Percentiles rank a stretch among this genome's conserved stretches.
Conservation (phyloP, 1,284 basidiomycete genomes). For the Mycosarcoma maydis region DNA sequence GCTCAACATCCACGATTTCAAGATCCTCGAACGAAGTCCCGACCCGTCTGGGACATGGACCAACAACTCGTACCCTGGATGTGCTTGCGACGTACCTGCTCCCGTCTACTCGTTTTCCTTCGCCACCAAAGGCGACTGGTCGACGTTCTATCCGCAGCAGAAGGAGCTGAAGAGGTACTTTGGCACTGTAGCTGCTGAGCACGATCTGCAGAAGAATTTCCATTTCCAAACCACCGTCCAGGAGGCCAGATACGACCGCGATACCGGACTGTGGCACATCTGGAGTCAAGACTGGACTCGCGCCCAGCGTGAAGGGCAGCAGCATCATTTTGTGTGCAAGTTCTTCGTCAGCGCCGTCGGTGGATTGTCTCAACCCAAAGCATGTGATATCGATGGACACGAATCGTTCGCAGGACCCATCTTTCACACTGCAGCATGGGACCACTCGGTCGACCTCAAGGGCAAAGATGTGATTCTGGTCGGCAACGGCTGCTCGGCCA, state of each 20-base stretch:
- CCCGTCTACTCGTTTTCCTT: constrained; percentile 65
- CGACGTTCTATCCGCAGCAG: constrained; percentile 54
- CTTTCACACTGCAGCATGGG: constrained; percentile 68
- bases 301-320: constrained; percentile 1
- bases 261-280: constrained; percentile 62
- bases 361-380: constrained; percentile 61
- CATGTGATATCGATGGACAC: constrained; percentile 56
- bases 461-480: constrained; percentile 66
- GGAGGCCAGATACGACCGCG: constrained; percentile 55
- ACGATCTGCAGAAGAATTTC: constrained; percentile 49
- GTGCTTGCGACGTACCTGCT: constrained; percentile 62
- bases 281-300: constrained; percentile 38
- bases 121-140: constrained; percentile 62
- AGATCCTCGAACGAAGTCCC: constrained; percentile 46
- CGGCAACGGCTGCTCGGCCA: constrained; percentile 64
- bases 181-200: constrained; percentile 51
- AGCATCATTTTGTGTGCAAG: constrained; percentile 61
- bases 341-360: constrained; percentile 61
- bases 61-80: constrained; percentile 59
- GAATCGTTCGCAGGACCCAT: constrained; percentile 60
- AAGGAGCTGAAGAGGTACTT: constrained; percentile 60
- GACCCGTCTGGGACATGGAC: constrained; percentile 58
- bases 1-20: constrained; percentile 51
- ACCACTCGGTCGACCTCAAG: constrained; percentile 60
- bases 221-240: constrained; percentile 54